These are phyloP conservation scores for Phytophthora tentaculata DNA, from an alignment of 352 stramenopile genomes.

Conservation along the genomic window DNA sequence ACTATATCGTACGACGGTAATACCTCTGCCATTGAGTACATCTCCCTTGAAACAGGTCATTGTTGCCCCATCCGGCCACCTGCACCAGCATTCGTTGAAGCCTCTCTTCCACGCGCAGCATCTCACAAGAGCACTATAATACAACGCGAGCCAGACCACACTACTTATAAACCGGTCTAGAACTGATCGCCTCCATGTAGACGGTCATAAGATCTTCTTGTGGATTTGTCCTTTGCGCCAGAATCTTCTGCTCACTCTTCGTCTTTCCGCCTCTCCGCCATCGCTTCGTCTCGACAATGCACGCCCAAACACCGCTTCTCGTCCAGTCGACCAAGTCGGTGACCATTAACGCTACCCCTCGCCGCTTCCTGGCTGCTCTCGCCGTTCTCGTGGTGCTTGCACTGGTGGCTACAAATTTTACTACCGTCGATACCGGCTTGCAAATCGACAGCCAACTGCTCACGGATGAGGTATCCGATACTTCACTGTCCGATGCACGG, in stretches of 20 bases:
- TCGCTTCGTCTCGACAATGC: not conserved
- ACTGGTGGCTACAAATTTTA: not conserved
- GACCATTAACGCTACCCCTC: slow-evolving; percentile 8
- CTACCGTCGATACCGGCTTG: slow-evolving; percentile 3
- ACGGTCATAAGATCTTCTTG: no score
- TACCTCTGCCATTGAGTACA: not conserved
- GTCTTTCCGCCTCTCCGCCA: not conserved
- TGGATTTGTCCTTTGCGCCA: no score
- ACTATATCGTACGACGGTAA: not conserved
- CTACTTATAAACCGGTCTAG: no score
- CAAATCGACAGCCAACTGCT: not conserved
- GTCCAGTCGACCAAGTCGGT: not conserved
- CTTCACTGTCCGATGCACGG: slow-evolving; percentile 26
- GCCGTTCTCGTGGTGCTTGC: slow-evolving; percentile 5
- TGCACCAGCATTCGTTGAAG: not conserved
- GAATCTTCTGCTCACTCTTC: not conserved
- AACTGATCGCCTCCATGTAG: no score
- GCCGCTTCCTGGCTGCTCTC: not conserved
- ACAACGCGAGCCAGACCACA: no score
- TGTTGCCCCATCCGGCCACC: not conserved
- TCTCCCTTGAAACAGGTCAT: not conserved
- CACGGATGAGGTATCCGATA: slow-evolving; percentile 1
- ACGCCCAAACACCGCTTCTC: not conserved
- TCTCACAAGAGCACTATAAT: no score
- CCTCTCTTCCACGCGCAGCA: not conserved